Evolutionary conservation across 169 alveolate genomes (phyloP), one percentile per base, ranked within the genome.

Genomic region (Theileria sp.): DNA sequence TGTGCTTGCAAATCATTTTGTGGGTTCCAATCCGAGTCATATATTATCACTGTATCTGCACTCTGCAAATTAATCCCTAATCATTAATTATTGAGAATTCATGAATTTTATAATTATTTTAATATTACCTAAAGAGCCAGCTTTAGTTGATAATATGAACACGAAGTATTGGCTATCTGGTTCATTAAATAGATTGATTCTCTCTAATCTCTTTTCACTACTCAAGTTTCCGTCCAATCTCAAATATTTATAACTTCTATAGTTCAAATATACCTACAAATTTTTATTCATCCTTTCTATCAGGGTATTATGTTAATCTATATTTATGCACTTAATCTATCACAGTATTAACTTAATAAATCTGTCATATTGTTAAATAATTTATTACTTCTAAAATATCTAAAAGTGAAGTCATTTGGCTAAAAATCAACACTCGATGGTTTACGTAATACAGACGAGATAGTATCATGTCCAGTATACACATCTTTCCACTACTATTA

Each of bases 1-100:
- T 96, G 94, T 3, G 98, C 98, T 74, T 97, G 96, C 44, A 93
- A 93, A 88, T 97, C 99, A 95, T 95, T 95, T 84, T 94, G 94
- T 15, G 97, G 98, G 76, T 96, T 96, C 98, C 99, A 97, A 80
- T 97, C 99, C 71, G 96, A 95, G 88, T 97, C 99, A 84, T 95
- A 97, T 78, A 97, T 95, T 49, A 97, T 95, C 15, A 97, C 99
- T 10, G 99, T 96, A 85, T 97, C 99, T 17, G 99, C 99, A 26
- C 96, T 95, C 21, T 97, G 96, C 50, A 97, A 87, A 67, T 95
- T 97, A 38, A 97, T 95, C 28, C 99, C 99, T 58, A 58, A 21
- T 21, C 8, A 58, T 9, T 15, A 8, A 21, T 58, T 21, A 21
- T 21, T 58, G 0, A 0, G 67, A 21, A 21, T 3, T 58, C 1